Conservation (phyloP, 2,329 filamentous ascomycete species). For the Pseudogymnoascus sp. region DNA sequence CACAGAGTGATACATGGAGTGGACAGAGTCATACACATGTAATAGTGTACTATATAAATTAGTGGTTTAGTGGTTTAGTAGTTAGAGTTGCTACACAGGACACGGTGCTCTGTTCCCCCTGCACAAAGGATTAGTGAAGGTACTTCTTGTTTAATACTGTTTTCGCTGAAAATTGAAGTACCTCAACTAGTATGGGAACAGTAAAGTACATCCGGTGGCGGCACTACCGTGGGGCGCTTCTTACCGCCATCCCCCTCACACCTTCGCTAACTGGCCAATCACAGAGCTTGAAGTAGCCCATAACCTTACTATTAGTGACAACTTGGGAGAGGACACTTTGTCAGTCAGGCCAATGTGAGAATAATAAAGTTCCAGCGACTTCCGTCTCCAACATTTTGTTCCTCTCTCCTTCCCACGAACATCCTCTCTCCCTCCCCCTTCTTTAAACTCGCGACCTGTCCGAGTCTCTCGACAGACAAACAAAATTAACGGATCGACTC, state of each 20-base stretch:
- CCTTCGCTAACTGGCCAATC: slow-evolving; percentile 1
- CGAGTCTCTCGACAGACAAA: slow-evolving; percentile 3
- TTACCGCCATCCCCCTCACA: neutral
- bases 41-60: neutral
- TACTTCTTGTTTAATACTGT: neutral
- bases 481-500: neutral
- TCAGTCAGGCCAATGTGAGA: slow-evolving; percentile 8
- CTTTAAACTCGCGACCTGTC: slow-evolving; percentile 2
- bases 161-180: neutral
- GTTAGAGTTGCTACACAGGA: neutral
- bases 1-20: neutral
- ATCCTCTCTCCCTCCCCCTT: slow-evolving; percentile 9
- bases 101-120: neutral
- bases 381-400: slow-evolving; percentile 18
- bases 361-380: slow-evolving; percentile 7
- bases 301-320: slow-evolving; percentile 8
- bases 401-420: slow-evolving; percentile 8
- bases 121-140: neutral
- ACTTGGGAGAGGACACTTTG: slow-evolving; percentile 7
- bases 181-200: neutral
- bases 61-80: no score
- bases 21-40: neutral
- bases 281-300: slow-evolving; percentile 2
- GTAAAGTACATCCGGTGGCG: neutral
- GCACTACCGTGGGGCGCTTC: slow-evolving; percentile 2